Evolutionary conservation across 2,329 filamentous ascomycete species (phyloP).

Genomic region (Diaporthe batatas): DNA sequence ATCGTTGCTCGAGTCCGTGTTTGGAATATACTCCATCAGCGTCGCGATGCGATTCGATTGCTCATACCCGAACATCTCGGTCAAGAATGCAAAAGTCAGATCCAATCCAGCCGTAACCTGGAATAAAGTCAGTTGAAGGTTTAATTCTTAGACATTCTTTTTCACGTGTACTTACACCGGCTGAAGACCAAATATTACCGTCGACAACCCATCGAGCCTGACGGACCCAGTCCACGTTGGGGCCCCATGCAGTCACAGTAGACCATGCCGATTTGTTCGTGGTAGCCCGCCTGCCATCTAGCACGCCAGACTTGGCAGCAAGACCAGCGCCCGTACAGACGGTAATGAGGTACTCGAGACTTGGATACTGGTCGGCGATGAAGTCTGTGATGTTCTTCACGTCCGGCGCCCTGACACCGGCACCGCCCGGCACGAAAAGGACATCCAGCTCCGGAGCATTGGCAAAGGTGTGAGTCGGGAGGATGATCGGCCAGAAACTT

Average conservation of each 20-base stretch:
- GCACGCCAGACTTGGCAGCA: constrained; percentile 68
- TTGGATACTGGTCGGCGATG: constrained; percentile 59
- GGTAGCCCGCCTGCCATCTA: constrained; percentile 73
- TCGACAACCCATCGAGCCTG: constrained; percentile 75
- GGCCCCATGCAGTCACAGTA: constrained; percentile 60
- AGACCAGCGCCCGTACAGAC: constrained; percentile 76
- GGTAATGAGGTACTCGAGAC: constrained; percentile 69
- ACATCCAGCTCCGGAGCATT: constrained; percentile 69
- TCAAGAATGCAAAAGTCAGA: constrained; percentile 54
- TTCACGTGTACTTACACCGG: constrained; percentile 60
- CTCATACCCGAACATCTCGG: constrained; percentile 63
- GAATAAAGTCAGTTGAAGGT: constrained; percentile 55
- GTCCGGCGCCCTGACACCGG: constrained; percentile 59
- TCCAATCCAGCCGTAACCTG: constrained; percentile 56
- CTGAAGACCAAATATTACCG: constrained; percentile 76
- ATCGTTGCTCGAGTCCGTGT: constrained; percentile 42
- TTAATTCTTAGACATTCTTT: constrained; percentile 58
- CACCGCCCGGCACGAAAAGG: constrained; percentile 75
- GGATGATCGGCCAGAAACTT: constrained; percentile 52
- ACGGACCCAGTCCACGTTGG: constrained; percentile 70
- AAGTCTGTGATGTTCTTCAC: constrained; percentile 54
- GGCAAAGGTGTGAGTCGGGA: constrained; percentile 66
- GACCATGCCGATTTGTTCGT: constrained; percentile 74
- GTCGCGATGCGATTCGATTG: constrained; percentile 60
- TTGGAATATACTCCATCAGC: constrained; percentile 65